These are phyloP conservation scores for Ceratocystis huliohia DNA, from an alignment of 2,329 filamentous ascomycete genomes.

Conservation along the genomic window DNA sequence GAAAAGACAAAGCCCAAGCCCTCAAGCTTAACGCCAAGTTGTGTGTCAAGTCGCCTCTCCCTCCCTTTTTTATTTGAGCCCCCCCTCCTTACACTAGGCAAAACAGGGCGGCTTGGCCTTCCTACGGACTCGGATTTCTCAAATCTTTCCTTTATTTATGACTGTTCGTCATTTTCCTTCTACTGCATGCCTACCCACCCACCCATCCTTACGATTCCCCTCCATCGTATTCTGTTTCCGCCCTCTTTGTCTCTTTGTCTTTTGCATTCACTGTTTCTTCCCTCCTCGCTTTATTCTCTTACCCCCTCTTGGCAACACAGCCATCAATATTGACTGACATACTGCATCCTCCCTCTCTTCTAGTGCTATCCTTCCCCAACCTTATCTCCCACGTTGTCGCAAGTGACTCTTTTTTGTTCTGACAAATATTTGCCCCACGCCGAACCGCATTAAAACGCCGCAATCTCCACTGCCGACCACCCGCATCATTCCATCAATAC, in stretches of 20 bases:
- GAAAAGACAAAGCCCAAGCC: not conserved
- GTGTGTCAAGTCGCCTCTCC: conserved; percentile 4
- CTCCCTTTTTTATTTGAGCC: not conserved
- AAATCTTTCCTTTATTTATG: not conserved
- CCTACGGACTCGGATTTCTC: not conserved
- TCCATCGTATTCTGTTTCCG: not conserved
- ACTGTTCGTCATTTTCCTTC: not conserved
- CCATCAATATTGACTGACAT: not conserved
- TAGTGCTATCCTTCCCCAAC: not conserved
- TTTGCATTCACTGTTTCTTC: not conserved
- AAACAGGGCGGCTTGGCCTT: conserved; percentile 4
- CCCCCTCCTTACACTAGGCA: conserved; percentile 5
- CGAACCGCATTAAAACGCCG: conserved; percentile 8
- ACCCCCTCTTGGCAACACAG: not conserved
- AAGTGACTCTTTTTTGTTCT: conserved; percentile 6
- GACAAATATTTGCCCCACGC: conserved; percentile 7
- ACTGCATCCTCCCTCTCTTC: not conserved
- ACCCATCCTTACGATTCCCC: not conserved
- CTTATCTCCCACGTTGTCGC: not conserved
- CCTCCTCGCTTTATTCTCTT: not conserved
- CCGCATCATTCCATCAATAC: not conserved
- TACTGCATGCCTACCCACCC: not conserved
- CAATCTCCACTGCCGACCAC: not conserved
- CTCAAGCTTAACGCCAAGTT: not conserved
- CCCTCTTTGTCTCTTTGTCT: not conserved